These are phyloP conservation scores for Pichia sp. DNA, from an alignment of 1,139 yeast species.

Conservation along the genomic window DNA sequence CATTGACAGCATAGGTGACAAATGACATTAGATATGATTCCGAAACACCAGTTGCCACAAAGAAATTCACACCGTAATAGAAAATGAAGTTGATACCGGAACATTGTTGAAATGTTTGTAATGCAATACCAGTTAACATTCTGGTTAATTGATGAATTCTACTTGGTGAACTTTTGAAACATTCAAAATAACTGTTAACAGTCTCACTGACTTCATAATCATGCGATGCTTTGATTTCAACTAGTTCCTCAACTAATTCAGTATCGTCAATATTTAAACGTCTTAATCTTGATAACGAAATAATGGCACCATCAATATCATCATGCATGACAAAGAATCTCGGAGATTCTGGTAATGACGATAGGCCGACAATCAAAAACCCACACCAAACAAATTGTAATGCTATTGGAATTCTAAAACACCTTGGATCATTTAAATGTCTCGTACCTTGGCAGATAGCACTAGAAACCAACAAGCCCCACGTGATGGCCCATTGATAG, in stretches of 20 bases:
- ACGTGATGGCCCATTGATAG: constrained; percentile 84
- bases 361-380: constrained; percentile 61
- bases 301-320: constrained; percentile 56
- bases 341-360: constrained; percentile 72
- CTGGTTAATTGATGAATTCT: constrained; percentile 63
- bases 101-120: constrained; percentile 74
- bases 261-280: constrained; percentile 49
- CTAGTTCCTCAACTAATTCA: constrained; percentile 68
- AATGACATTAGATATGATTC: constrained; percentile 66
- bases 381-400: constrained; percentile 68
- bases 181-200: constrained; percentile 51
- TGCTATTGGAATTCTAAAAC: constrained; percentile 75
- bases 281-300: constrained; percentile 37
- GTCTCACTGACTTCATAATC: constrained; percentile 74
- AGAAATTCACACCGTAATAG: constrained; percentile 76
- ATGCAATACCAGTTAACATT: constrained; percentile 64
- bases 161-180: constrained; percentile 65
- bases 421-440: constrained; percentile 48
- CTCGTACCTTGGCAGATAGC: constrained; percentile 80
- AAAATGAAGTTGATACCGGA: constrained; percentile 79
- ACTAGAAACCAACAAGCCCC: constrained; percentile 75
- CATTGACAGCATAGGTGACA: constrained; percentile 71
- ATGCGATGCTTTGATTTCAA: constrained; percentile 74
- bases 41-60: constrained; percentile 57
- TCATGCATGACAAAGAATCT: constrained; percentile 66